A percentile compares a stretch with the other conserved stretches of the same genome.
Evolutionary conservation across 768 basidiomycete genomes (phyloP).

Genomic region (Piloderma croceum): DNA sequence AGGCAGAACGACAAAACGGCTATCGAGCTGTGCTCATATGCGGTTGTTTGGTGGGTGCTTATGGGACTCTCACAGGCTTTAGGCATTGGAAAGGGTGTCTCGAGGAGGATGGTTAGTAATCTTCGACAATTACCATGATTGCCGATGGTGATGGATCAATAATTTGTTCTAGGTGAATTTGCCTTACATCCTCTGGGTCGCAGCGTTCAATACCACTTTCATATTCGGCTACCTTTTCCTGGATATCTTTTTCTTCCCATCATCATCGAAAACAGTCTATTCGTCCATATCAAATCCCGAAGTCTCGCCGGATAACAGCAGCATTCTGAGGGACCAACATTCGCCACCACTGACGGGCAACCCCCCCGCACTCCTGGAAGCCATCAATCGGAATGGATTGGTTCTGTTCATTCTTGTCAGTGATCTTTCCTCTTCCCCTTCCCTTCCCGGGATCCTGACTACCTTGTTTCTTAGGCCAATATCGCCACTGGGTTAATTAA

Average conservation of each 20-base stretch:
- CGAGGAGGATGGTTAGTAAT: constrained; percentile 40
- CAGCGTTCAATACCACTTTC: constrained; percentile 84
- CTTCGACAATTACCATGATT: neutral
- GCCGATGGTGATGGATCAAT: neutral
- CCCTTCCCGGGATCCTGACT: neutral
- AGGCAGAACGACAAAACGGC: constrained; percentile 71
- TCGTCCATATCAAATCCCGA: constrained; percentile 33
- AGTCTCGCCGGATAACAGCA: constrained; percentile 17
- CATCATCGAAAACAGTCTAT: constrained; percentile 29
- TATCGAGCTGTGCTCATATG: constrained; percentile 71
- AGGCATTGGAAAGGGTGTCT: constrained; percentile 41
- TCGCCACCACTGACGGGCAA: constrained; percentile 13
- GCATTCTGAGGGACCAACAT: constrained; percentile 1
- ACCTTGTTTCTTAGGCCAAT: constrained; percentile 65
- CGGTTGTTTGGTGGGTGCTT: constrained; percentile 72
- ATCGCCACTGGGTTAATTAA: constrained; percentile 82
- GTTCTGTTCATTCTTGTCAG: constrained; percentile 77
- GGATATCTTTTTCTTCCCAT: constrained; percentile 64
- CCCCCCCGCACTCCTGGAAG: constrained; percentile 59
- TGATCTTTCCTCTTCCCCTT: constrained; percentile 27
- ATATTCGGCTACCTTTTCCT: constrained; percentile 74
- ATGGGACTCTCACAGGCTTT: constrained; percentile 35
- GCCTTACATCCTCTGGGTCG: constrained; percentile 84
- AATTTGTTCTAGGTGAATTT: constrained; percentile 62
- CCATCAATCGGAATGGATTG: constrained; percentile 79